Base-by-base conservation (phyloP, 352 stramenopile genomes). In the Chrysophaeum taylorii region DNA sequence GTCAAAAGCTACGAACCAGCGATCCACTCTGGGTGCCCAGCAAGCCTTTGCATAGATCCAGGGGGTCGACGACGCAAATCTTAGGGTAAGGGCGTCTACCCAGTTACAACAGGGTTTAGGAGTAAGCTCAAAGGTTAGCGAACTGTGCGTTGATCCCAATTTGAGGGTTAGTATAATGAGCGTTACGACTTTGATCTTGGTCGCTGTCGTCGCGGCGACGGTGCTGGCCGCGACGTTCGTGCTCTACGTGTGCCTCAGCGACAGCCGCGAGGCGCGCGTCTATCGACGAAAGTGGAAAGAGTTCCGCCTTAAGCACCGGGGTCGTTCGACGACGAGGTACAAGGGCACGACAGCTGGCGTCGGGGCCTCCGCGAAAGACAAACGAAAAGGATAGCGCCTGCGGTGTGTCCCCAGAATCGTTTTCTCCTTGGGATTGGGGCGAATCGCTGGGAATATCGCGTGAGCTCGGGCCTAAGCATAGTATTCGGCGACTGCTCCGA, bases 221-320 rank as follows among this genome's bases (percentile, higher is more conserved):
- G 52, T 31, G 27, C 7, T 36, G 9, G 52, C 27, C 52, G 50
- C 50, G 16, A 14, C 31, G 50, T 63, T 63, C 52, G 52, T 63
- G 27, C 27, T 2, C 27, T 63, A 31, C 27, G 52, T 31, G 5
- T 9, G 27, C 27, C 12, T 25, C 27, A 41, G 27, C 52, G 52
- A 63, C 4, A 41, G 27, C 27, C n/a, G 29, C 9, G 7, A 9
- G 52, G 52, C 52, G 52, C 52, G 52, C 52, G 52, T 63, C 25
- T 63, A 63, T 31, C 52, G 52, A 25, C 52, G 52, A 4, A 35
- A 63, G 52, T 63, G 52, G 52, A 63, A 63, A 23, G 52, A 63
- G 52, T 63, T 36, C 52, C 7, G 25, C 9, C 52, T 63, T 5
- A 9, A 33, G 4, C 25, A 38, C 25, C 36, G 25, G 7, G 4